These are phyloP conservation scores for Samsoniella hepiali DNA, from an alignment of 2,329 filamentous ascomycete genomes.

Conservation along the genomic window DNA sequence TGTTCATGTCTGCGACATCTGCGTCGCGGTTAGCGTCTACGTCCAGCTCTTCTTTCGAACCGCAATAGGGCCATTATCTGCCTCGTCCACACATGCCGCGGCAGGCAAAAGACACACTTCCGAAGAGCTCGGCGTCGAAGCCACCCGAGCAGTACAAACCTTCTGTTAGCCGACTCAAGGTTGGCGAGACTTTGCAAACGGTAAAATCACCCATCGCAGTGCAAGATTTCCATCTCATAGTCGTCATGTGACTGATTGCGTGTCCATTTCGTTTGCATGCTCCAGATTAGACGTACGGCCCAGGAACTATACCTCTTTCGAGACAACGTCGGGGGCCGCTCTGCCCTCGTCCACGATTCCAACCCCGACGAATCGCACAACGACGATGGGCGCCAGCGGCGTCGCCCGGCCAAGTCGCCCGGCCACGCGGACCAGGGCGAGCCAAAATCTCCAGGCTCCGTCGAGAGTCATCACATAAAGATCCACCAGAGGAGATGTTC, in stretches of 20 bases:
- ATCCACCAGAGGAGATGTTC: neutral
- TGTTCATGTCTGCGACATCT: conserved; percentile 6
- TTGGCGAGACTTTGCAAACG: conserved; percentile 15
- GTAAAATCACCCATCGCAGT: neutral
- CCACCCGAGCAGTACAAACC: neutral
- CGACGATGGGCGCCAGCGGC: neutral
- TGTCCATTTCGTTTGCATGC: neutral
- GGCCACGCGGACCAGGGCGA: neutral
- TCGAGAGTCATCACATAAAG: neutral
- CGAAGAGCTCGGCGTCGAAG: neutral
- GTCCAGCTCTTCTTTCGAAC: neutral
- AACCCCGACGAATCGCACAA: neutral
- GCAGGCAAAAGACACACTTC: neutral
- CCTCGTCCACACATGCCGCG: conserved; percentile 11
- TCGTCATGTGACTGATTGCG: neutral
- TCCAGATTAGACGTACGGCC: conserved; percentile 15
- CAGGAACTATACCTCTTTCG: conserved; percentile 14
- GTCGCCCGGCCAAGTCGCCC: neutral
- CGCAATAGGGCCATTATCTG: neutral
- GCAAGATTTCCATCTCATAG: neutral
- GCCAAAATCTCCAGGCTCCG: neutral
- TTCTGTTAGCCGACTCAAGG: conserved; percentile 11
- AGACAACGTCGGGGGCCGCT: conserved; percentile 14
- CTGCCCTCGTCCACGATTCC: conserved; percentile 10
- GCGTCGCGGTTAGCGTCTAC: neutral